These are phyloP conservation scores for Fusarium xylarioides DNA, from an alignment of 2,329 filamentous ascomycete species.

Conservation along the genomic window DNA sequence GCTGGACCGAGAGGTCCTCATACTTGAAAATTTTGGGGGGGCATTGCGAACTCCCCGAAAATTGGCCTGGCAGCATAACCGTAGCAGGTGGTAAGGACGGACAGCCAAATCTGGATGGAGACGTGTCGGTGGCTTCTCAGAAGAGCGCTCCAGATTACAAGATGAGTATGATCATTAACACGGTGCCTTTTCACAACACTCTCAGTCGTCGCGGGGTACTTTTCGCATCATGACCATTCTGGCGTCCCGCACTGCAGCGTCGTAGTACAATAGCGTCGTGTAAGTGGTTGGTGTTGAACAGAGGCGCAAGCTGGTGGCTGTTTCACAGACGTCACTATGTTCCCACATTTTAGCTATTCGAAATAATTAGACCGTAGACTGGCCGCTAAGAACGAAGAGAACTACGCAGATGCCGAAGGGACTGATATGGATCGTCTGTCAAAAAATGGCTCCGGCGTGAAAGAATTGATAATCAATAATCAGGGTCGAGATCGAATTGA, in stretches of 20 bases:
- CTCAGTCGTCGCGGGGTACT: background rate
- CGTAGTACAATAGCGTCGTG: background rate
- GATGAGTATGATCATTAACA: background rate
- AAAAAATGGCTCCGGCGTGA: background rate
- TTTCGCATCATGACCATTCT: background rate
- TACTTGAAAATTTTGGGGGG: background rate
- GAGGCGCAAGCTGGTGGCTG: background rate
- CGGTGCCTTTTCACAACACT: background rate
- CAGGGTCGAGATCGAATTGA: background rate
- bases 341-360: background rate
- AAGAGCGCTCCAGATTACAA: background rate
- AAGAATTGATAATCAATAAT: background rate
- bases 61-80: background rate
- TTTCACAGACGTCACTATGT: conserved; percentile 32
- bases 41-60: background rate
- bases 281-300: background rate
- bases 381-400: background rate
- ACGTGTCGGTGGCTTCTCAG: background rate
- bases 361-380: background rate
- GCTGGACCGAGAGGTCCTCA: background rate
- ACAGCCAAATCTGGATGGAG: background rate
- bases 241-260: background rate
- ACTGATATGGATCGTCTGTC: background rate
- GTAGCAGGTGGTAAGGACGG: background rate
- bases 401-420: background rate